These are phyloP conservation scores for Diaporthe longicolla DNA, from an alignment of 2,329 filamentous ascomycete genomes.

Conservation along the genomic window DNA sequence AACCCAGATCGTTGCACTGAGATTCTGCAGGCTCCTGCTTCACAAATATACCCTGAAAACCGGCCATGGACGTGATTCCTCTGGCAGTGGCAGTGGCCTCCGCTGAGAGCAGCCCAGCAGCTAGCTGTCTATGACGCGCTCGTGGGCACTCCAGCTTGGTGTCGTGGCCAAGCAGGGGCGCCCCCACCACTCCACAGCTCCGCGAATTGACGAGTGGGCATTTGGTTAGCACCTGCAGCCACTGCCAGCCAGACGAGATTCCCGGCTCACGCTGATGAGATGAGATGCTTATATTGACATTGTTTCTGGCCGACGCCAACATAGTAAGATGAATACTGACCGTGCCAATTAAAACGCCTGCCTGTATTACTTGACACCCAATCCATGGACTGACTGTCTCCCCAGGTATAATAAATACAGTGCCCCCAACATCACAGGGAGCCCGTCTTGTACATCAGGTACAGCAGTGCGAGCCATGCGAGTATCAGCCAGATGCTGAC, in stretches of 20 bases:
- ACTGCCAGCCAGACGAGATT: neutral
- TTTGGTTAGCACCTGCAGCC: neutral
- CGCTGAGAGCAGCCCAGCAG: neutral
- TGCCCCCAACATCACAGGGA: slow-evolving; percentile 18
- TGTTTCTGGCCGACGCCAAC: neutral
- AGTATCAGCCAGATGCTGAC: slow-evolving; percentile 36
- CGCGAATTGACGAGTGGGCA: no score
- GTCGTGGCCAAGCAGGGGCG: neutral
- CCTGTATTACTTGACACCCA: neutral
- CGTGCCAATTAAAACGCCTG: neutral
- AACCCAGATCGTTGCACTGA: neutral
- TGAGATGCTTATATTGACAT: neutral
- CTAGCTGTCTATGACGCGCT: slow-evolving; percentile 10
- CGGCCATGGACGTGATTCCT: neutral
- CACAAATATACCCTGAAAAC: no score
- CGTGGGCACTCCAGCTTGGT: neutral
- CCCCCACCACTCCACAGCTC: neutral
- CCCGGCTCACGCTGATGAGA: neutral
- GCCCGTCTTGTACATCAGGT: slow-evolving; percentile 39
- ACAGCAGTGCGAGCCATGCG: slow-evolving; percentile 35
- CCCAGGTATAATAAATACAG: neutral
- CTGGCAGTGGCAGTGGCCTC: neutral
- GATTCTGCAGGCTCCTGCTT: neutral
- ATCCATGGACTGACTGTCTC: neutral
- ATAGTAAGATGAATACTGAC: neutral